Conservation (phyloP, 352 stramenopile genomes). For the Phytophthora cactorum region DNA sequence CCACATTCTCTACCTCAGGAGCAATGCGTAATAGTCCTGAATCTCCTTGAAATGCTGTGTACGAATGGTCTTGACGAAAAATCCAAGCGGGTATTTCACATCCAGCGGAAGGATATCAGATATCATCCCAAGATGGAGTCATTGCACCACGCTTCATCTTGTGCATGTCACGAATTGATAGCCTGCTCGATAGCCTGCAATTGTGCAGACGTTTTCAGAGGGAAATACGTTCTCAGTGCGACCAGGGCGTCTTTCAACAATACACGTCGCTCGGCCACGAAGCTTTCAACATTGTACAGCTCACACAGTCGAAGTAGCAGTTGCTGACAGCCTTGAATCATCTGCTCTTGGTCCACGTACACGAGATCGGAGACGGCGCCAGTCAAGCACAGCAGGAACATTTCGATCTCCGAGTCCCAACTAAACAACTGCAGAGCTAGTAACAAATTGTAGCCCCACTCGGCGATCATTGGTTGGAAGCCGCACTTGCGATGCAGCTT, state of each 20-base stretch:
- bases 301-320: conserved; percentile 56
- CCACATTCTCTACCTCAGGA: conserved; percentile 45
- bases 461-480: conserved; percentile 80
- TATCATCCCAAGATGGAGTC: conserved; percentile 77
- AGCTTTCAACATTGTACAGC: conserved; percentile 64
- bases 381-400: conserved; percentile 80
- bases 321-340: conserved; percentile 60
- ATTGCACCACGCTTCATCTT: conserved; percentile 74
- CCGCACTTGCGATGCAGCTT: conserved; percentile 82
- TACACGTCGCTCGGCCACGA: conserved; percentile 57
- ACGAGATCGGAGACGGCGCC: conserved; percentile 70
- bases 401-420: conserved; percentile 82
- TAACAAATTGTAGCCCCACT: conserved; percentile 90
- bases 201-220: conserved; percentile 74
- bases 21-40: conserved; percentile 70
- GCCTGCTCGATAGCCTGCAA: conserved; percentile 78
- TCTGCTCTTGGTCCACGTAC: conserved; percentile 74
- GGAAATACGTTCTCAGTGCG: conserved; percentile 79
- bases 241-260: conserved; percentile 79
- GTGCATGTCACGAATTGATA: conserved; percentile 81
- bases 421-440: conserved; percentile 65
- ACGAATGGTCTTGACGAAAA: conserved; percentile 82
- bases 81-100: conserved; percentile 58
- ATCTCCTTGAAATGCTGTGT: conserved; percentile 88
- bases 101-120: conserved; percentile 66